These are phyloP conservation scores for Cercospora janseana DNA, from an alignment of 2,329 filamentous ascomycete genomes.

Conservation along the genomic window DNA sequence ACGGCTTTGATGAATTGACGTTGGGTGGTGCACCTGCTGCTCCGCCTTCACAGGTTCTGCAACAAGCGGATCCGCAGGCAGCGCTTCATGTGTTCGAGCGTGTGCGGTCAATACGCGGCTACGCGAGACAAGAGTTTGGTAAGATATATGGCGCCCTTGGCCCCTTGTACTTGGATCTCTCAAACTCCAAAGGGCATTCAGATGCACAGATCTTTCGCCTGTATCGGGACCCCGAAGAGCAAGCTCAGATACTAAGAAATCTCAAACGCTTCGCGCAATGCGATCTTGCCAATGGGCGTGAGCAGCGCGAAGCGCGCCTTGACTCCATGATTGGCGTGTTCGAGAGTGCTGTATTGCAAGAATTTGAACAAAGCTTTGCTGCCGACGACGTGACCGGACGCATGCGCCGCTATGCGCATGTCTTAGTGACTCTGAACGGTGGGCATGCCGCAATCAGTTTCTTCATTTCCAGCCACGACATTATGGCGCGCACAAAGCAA, in stretches of 20 bases:
- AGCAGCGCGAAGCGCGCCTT: conserved; percentile 68
- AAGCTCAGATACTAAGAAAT: conserved; percentile 85
- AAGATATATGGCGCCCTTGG: conserved; percentile 85
- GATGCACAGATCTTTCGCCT: conserved; percentile 83
- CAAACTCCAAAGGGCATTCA: conserved; percentile 66
- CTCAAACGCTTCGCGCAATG: conserved; percentile 74
- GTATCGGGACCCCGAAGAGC: conserved; percentile 83
- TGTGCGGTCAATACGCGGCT: conserved; percentile 75
- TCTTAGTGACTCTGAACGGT: conserved; percentile 78
- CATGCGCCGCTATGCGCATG: conserved; percentile 86
- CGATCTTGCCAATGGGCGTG: conserved; percentile 75
- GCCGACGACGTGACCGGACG: conserved; percentile 81
- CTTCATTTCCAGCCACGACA: conserved; percentile 79
- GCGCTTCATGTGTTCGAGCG: conserved; percentile 68
- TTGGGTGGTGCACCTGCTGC: conserved; percentile 42
- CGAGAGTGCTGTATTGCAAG: conserved; percentile 82
- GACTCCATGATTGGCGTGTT: conserved; percentile 75
- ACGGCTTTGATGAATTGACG: conserved; percentile 79
- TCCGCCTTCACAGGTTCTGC: conserved; percentile 10
- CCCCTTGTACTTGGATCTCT: conserved; percentile 84
- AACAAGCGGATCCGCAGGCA: conserved; percentile 55
- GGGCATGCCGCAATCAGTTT: conserved; percentile 75
- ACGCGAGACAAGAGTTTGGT: conserved; percentile 84
- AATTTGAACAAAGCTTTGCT: conserved; percentile 92
- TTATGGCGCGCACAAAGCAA: conserved; percentile 71